Evolutionary conservation across 2,329 filamentous ascomycete species (phyloP), one percentile per base, ranked within the genome.

Genomic region (Aspergillus pseudoterreus): DNA sequence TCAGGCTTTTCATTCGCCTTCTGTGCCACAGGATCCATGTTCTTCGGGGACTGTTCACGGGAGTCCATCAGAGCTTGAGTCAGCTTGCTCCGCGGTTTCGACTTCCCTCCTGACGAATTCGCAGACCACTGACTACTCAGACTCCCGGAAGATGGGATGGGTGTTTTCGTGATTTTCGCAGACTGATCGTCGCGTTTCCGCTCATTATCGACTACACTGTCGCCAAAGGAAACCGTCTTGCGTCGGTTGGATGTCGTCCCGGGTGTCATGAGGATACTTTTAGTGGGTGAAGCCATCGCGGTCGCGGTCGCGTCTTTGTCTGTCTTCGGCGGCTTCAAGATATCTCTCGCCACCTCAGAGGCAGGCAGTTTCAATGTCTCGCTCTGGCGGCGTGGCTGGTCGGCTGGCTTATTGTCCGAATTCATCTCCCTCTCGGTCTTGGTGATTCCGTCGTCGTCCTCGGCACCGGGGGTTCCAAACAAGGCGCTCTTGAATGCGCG

Each of bases 401-500:
- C 55, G 38, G 55, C 33, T 24, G 41, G 21, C 36, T 52, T 59
- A 42, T 52, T 45, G 11, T 57, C 60, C 46, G 50, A 54, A 19
- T 54, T 53, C 6, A 51, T 41, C 5, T 49, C 52, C 55, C 33
- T 48, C 32, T 62, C 60, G 38, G 55, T 62, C 19, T 60, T 56
- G 12, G 35, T 38, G 35, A 15, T 38, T 30, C 11, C 27, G 9
- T 68, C 61, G 12, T 71, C 69, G 27, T 80, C 74, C 38, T 77
- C 72, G 10, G 77, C 77, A 19, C 78, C 78, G 12, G 83, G 83
- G 0, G 83, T 86, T 22, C 83, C 83, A 68, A 84, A 86, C 50
- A 87, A 69, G 41, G 82, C 81, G 54, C 83, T 82, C 61, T 82
- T 84, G 68, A 86, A 84, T 14, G 84, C 84, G 61, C 84, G 83